Conservation (phyloP, 176 grass and related monocot species). For the Avena eriantha region DNA sequence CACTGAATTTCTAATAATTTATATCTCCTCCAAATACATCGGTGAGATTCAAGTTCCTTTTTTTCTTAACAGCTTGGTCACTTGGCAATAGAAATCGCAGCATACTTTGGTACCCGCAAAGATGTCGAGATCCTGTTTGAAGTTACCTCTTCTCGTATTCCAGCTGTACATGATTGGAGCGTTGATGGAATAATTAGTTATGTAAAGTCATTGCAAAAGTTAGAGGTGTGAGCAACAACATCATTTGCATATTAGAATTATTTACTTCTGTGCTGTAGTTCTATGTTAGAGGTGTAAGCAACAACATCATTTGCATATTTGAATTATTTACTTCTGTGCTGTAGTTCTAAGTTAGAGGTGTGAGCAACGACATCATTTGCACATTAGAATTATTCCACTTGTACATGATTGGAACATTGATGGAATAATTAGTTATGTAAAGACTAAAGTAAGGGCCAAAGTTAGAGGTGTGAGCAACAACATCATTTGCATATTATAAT, state of each 20-base stretch:
- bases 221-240: background rate
- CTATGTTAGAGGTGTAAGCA: too few relatives aligned
- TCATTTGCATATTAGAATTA: background rate
- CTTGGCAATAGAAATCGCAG: constrained; percentile 4
- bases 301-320: too few relatives aligned
- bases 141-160: constrained; percentile 22
- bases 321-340: too few relatives aligned
- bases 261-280: background rate
- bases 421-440: too few relatives aligned
- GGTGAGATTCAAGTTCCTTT: background rate
- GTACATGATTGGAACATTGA: too few relatives aligned
- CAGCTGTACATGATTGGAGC: background rate
- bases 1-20: background rate
- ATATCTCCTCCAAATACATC: background rate
- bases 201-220: background rate
- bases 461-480: too few relatives aligned
- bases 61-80: background rate
- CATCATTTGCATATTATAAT: too few relatives aligned
- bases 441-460: too few relatives aligned
- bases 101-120: background rate
- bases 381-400: too few relatives aligned
- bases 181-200: constrained; percentile 9
- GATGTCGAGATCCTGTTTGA: constrained; percentile 15
- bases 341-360: too few relatives aligned
- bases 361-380: too few relatives aligned